These are phyloP conservation scores for Arthroderma sp. DNA, from an alignment of 2,329 filamentous ascomycete species.

Conservation along the genomic window DNA sequence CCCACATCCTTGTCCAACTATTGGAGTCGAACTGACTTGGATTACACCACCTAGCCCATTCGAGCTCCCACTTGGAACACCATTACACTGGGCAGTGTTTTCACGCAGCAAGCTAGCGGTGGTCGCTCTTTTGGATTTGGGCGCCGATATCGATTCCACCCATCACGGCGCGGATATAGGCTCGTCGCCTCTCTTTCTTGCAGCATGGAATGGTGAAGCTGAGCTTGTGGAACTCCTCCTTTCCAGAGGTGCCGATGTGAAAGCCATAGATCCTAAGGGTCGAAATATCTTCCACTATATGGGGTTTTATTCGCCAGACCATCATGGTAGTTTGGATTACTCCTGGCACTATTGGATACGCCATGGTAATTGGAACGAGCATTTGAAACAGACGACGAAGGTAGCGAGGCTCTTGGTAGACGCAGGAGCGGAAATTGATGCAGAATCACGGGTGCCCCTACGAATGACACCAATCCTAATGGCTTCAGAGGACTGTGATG, in stretches of 20 bases:
- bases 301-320: constrained; percentile 17
- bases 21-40: too few relatives aligned
- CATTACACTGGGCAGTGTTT: constrained; percentile 22
- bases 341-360: constrained; percentile 25
- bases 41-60: constrained; percentile 17
- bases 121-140: constrained; percentile 16
- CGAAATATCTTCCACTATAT: constrained; percentile 20
- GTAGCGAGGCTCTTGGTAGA: constrained; percentile 13
- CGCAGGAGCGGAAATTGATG: constrained; percentile 14
- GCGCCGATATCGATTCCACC: constrained; percentile 18
- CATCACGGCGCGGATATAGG: constrained; percentile 17
- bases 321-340: constrained; percentile 19
- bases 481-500: constrained; percentile 20
- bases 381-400: constrained; percentile 14
- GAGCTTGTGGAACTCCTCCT: constrained; percentile 15
- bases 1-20: not conserved
- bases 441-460: constrained; percentile 13
- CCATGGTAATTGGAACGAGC: constrained; percentile 19
- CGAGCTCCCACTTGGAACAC: constrained; percentile 20
- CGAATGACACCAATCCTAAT: constrained; percentile 17
- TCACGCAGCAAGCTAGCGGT: constrained; percentile 16
- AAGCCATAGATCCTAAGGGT: constrained; percentile 14
- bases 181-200: constrained; percentile 17
- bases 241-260: constrained; percentile 18
- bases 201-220: constrained; percentile 18